phyloP scores from a whole-genome alignment of 306 rosid genomes.

The Malus fusca region DNA sequence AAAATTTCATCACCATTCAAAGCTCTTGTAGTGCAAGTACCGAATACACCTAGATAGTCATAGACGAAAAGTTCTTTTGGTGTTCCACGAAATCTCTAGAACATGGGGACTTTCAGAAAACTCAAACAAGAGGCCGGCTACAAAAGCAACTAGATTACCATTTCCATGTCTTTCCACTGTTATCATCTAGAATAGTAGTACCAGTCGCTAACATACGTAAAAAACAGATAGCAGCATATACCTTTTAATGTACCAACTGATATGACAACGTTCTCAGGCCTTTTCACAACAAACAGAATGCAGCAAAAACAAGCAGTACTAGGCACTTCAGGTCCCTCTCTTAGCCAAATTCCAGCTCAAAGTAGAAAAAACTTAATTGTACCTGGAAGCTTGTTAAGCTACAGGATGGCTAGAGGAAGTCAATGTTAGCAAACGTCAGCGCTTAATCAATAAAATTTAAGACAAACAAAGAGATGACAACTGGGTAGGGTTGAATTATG shows the following conservation, averaged over 20 bases:
- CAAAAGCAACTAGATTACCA: not conserved
- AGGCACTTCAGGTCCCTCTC: not conserved
- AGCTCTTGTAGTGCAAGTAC: not conserved
- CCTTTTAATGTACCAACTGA: not conserved
- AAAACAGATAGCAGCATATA: not conserved
- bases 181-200: not conserved
- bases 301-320: not conserved
- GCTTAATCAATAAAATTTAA: not conserved
- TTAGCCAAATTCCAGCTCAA: not conserved
- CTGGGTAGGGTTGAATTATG: not conserved
- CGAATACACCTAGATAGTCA: not conserved
- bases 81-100: not conserved
- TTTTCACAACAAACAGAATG: not conserved
- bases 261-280: not conserved
- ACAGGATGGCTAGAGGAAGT: not conserved
- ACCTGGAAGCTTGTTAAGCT: not conserved
- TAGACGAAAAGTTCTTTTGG: not conserved
- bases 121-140: not conserved
- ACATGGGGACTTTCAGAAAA: not conserved
- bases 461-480: not conserved
- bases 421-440: too few relatives aligned
- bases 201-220: not conserved
- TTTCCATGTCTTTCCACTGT: not conserved
- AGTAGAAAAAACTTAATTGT: too few relatives aligned
- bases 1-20: not conserved